phyloP scores from a whole-genome alignment of 2,329 filamentous ascomycete species.

The Xylariaceae sp. region DNA sequence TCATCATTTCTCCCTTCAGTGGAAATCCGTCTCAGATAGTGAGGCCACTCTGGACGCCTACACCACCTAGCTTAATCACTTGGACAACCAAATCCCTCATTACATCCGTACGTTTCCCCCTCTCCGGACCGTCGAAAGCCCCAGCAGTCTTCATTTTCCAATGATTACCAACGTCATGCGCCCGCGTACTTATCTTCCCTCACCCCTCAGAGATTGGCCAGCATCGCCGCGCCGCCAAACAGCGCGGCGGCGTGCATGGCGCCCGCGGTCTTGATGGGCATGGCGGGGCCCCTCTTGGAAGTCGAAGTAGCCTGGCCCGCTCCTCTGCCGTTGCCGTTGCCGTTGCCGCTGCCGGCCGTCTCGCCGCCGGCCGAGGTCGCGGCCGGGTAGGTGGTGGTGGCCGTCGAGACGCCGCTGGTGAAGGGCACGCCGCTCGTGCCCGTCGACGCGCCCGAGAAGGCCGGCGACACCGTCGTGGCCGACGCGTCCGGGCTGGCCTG shows the following conservation, averaged over 20 bases:
- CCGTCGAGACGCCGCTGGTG: conserved; percentile 43
- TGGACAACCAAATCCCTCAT: too few species aligned
- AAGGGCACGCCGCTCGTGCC: conserved; percentile 42
- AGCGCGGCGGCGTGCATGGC: conserved; percentile 29
- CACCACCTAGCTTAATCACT: too few species aligned
- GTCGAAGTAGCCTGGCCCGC: conserved; percentile 25
- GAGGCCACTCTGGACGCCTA: too few species aligned
- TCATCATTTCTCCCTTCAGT: too few species aligned
- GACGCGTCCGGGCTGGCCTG: conserved; percentile 33
- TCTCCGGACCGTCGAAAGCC: too few species aligned
- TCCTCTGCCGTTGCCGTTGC: too few species aligned
- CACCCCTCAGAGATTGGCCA: conserved; percentile 13
- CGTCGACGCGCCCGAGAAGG: conserved; percentile 45
- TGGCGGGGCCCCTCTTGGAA: conserved; percentile 18
- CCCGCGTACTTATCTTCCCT: too few species aligned
- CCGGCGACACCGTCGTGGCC: conserved; percentile 39
- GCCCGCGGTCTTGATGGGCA: conserved; percentile 26
- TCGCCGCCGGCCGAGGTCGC: conserved; percentile 24
- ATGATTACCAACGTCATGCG: too few species aligned
- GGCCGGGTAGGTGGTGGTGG: conserved; percentile 31
- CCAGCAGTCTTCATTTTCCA: too few species aligned
- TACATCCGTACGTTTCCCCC: too few species aligned
- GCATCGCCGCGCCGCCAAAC: conserved; percentile 18
- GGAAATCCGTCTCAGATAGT: too few species aligned
- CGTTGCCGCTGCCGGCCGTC: neutral